phyloP scores from a whole-genome alignment of 2,329 filamentous ascomycete genomes.

The Neofusicoccum kwambonambiense region DNA sequence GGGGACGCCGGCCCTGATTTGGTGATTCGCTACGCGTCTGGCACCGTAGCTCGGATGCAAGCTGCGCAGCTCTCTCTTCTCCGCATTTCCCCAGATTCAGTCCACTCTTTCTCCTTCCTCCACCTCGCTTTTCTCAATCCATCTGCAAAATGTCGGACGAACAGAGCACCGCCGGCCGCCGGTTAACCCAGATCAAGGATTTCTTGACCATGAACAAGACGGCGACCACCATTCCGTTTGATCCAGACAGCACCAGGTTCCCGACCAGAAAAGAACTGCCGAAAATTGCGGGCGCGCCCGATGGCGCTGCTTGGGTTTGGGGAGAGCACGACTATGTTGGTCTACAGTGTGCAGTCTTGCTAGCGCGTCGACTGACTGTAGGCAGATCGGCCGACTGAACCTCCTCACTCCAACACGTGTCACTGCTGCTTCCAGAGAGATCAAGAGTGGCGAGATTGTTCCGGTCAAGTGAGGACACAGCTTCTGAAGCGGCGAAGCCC shows the following conservation, averaged over 20 bases:
- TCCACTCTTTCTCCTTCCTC: neutral
- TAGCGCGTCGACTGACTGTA: neutral
- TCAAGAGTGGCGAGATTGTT: slow-evolving; percentile 56
- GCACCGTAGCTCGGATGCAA: no score
- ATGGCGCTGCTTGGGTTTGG: slow-evolving; percentile 61
- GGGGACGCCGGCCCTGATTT: neutral
- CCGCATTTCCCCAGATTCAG: neutral
- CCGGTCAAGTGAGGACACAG: slow-evolving; percentile 48
- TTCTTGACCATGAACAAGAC: slow-evolving; percentile 47
- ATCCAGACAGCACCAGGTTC: slow-evolving; percentile 54
- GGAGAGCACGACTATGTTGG: slow-evolving; percentile 54
- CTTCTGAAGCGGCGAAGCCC: neutral
- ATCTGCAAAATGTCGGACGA: slow-evolving; percentile 32
- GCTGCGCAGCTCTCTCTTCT: neutral
- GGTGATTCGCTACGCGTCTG: neutral
- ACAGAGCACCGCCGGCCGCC: slow-evolving; percentile 33
- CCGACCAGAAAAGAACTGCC: slow-evolving; percentile 55
- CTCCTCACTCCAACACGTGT: slow-evolving; percentile 57
- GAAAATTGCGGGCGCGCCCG: slow-evolving; percentile 51
- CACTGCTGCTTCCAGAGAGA: slow-evolving; percentile 53
- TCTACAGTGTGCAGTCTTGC: neutral
- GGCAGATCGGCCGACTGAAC: slow-evolving; percentile 52
- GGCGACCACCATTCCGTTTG: slow-evolving; percentile 51
- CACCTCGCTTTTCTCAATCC: neutral
- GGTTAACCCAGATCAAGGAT: slow-evolving; percentile 46